Conservation (phyloP, 495 filamentous ascomycete species). For the Thermochaetoides thermophila region DNA sequence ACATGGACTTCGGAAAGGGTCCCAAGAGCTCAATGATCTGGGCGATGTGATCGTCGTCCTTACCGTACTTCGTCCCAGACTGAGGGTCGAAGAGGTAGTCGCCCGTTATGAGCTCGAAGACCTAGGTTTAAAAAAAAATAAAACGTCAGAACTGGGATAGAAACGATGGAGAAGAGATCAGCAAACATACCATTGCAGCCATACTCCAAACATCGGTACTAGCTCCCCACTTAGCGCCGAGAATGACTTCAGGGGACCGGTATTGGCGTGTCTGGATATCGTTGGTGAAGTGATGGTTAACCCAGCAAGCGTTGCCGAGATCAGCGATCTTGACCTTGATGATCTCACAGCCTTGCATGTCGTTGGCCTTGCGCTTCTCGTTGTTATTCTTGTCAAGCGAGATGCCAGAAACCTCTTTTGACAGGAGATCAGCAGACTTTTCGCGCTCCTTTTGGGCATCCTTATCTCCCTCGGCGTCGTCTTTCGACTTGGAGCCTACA, state of each 20-base stretch:
- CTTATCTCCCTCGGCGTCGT: conserved; percentile 36
- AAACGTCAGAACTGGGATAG: not conserved
- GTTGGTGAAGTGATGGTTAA: conserved; percentile 96
- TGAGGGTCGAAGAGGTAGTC: conserved; percentile 99
- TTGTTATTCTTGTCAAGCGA: conserved; percentile 65
- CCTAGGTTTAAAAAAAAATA: too few relatives aligned
- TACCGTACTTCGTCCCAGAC: conserved; percentile 97
- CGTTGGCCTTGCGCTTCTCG: conserved; percentile 36
- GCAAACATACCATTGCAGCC: conserved; percentile 75
- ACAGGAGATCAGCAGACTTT: conserved; percentile 84
- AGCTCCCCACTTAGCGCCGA: conserved; percentile 95
- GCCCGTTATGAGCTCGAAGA: conserved; percentile 94
- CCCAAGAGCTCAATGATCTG: conserved; percentile 98
- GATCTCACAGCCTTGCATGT: conserved; percentile 44
- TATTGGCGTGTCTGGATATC: conserved; percentile 99
- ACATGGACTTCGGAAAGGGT: conserved; percentile 82
- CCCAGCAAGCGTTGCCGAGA: conserved; percentile 97
- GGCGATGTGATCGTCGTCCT: conserved; percentile 98
- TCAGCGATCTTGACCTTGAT: conserved; percentile 99
- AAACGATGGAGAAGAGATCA: not conserved
- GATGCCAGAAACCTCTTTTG: conserved; percentile 85
- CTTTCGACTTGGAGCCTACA: conserved; percentile 40
- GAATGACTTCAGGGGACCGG: conserved; percentile 89
- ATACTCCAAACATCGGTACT: conserved; percentile 99
- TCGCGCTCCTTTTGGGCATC: conserved; percentile 79